These are phyloP conservation scores for Parastagonospora nodorum DNA, from an alignment of 2,329 filamentous ascomycete species.

Conservation along the genomic window DNA sequence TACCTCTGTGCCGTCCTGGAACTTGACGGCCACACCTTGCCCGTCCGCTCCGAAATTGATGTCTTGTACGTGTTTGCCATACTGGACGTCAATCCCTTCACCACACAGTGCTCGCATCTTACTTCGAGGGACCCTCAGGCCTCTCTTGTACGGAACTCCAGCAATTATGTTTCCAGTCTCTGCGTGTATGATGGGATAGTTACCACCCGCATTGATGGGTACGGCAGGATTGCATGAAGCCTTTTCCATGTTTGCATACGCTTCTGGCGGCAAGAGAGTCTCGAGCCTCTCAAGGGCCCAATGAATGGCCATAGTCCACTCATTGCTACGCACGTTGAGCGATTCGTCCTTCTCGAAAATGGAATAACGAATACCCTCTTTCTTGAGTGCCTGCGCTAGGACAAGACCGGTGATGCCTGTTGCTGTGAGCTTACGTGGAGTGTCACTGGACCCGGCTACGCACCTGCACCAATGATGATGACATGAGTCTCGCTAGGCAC, in stretches of 20 bases:
- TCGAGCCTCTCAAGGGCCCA: constrained; percentile 32
- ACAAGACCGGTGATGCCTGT: neutral
- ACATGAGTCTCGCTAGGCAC: too few relatives aligned
- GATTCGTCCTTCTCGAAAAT: constrained; percentile 29
- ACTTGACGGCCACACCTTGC: neutral
- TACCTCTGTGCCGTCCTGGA: constrained; percentile 1
- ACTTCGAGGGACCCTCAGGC: constrained; percentile 35
- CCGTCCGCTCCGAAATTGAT: neutral
- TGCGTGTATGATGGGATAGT: constrained; percentile 28
- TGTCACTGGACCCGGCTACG: neutral
- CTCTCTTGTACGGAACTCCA: constrained; percentile 30
- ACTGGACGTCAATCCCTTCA: constrained; percentile 13
- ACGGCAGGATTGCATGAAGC: constrained; percentile 35
- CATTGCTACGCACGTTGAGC: constrained; percentile 25
- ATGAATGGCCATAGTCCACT: constrained; percentile 45
- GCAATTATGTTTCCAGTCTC: constrained; percentile 28
- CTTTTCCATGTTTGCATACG: constrained; percentile 31
- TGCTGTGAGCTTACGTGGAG: neutral
- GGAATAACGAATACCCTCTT: constrained; percentile 15
- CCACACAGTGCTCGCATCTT: constrained; percentile 34
- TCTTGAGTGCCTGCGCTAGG: neutral
- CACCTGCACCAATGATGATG: too few relatives aligned
- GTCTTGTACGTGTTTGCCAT: constrained; percentile 1
- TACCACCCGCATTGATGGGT: constrained; percentile 24
- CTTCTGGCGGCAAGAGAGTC: constrained; percentile 23